A percentile compares a stretch with the other conserved stretches of the same genome.
Evolutionary conservation across 176 grass and related monocot species (phyloP).

Genomic region (Tillandsia leiboldiana): DNA sequence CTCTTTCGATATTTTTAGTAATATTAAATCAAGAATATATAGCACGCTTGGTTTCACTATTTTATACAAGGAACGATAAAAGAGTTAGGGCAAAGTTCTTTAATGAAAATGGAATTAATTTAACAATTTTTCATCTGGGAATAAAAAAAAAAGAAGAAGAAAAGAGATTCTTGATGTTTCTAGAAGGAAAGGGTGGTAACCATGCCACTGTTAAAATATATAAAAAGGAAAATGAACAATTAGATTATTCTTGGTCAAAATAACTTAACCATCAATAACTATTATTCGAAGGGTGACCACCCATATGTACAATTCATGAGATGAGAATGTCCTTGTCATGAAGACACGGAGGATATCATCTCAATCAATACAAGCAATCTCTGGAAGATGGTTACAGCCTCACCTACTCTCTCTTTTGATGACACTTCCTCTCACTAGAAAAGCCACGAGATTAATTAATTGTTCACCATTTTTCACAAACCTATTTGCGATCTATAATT

Average conservation of each 20-base stretch:
- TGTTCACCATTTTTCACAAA: too few relatives aligned
- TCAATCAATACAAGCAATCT: slow-evolving; percentile 36
- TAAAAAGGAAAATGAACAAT: not conserved
- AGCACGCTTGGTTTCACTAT: too few relatives aligned
- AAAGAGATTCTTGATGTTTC: not conserved
- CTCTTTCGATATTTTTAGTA: too few relatives aligned
- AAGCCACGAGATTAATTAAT: not conserved
- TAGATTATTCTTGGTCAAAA: slow-evolving; percentile 43
- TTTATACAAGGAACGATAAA: too few relatives aligned
- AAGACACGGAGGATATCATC: slow-evolving; percentile 32
- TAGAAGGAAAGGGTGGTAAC: slow-evolving; percentile 18
- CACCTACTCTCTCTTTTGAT: slow-evolving; percentile 37
- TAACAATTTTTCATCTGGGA: slow-evolving; percentile 5
- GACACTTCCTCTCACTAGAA: not conserved
- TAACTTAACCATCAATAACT: slow-evolving; percentile 28
- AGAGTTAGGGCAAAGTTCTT: too few relatives aligned
- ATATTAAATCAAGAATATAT: too few relatives aligned
- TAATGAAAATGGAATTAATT: not conserved
- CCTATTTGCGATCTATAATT: too few relatives aligned
- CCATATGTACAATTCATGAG: slow-evolving; percentile 29
- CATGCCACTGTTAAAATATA: not conserved
- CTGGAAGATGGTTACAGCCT: slow-evolving; percentile 51
- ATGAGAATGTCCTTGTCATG: slow-evolving; percentile 36
- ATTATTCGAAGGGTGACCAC: slow-evolving; percentile 23
- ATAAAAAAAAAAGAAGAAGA: slow-evolving; percentile 1